A percentile compares a stretch with the other conserved stretches of the same genome.
These are phyloP conservation scores for Erythrophleum fordii DNA, from an alignment of 306 rosid genomes.

Conservation along the genomic window DNA sequence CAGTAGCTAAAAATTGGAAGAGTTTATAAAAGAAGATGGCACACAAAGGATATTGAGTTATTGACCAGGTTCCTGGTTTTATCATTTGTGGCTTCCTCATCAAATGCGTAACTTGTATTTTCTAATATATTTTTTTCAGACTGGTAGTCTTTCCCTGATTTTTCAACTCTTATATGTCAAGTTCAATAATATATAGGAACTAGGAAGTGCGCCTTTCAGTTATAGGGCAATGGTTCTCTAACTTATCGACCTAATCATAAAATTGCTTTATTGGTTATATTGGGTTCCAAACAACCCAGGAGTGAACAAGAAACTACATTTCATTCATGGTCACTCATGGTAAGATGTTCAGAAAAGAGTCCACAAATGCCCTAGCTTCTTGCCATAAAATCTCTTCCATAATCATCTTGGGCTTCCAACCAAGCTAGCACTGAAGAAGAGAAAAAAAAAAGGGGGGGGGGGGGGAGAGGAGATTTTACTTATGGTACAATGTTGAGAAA, in stretches of 20 bases:
- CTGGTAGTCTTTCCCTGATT: neutral
- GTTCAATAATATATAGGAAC: neutral
- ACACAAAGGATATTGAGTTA: neutral
- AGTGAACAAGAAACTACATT: neutral
- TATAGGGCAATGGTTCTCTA: neutral
- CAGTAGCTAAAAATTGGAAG: neutral
- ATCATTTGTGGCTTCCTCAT: neutral
- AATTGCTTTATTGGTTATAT: conserved; percentile 5
- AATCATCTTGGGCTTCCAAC: neutral
- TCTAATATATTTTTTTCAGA: neutral
- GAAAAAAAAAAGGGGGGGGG: too few relatives aligned
- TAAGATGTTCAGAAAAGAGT: conserved; percentile 11
- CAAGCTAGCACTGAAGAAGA: neutral
- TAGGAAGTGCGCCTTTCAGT: conserved; percentile 8
- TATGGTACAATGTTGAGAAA: neutral
- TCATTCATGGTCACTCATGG: neutral
- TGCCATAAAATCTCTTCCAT: neutral
- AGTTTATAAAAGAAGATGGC: conserved; percentile 6
- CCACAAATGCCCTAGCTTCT: neutral
- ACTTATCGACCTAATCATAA: conserved; percentile 25
- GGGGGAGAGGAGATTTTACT: too few relatives aligned
- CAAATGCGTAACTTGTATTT: neutral
- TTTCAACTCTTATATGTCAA: neutral
- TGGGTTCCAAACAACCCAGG: neutral
- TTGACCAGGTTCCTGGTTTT: conserved; percentile 26